Evolutionary conservation across 2,329 filamentous ascomycete species (phyloP).

Genomic region (Sclerotinia sclerotiorum): DNA sequence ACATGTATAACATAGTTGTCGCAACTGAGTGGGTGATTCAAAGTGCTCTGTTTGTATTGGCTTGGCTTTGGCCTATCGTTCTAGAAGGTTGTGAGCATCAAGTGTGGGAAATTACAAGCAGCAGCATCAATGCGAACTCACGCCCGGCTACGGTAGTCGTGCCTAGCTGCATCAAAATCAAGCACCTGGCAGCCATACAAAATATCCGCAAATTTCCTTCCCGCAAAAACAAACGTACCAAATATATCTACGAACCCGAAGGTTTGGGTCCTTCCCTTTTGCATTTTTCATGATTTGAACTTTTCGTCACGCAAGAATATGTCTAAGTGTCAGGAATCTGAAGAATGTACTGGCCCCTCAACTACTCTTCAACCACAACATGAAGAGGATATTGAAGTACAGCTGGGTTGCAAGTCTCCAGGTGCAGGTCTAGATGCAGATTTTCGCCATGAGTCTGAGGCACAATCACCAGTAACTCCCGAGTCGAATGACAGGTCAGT

Average conservation of each 20-base stretch:
- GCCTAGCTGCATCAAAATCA: slow-evolving; percentile 8
- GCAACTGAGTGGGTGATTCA: neutral
- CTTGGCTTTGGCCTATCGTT: slow-evolving; percentile 6
- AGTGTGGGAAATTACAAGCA: neutral
- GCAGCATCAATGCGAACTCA: neutral
- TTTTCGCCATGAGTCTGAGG: neutral
- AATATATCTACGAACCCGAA: neutral
- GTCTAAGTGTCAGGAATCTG: slow-evolving; percentile 6
- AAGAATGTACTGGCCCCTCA: neutral
- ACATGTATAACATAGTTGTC: neutral
- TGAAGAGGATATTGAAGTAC: neutral
- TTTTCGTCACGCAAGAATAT: slow-evolving; percentile 3
- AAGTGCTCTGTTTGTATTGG: neutral
- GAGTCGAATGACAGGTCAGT: slow-evolving; percentile 14
- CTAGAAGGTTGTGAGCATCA: neutral
- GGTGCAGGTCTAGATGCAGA: neutral
- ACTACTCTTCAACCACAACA: neutral
- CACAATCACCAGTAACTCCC: slow-evolving; percentile 6
- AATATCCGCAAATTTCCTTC: neutral
- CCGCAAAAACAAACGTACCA: neutral
- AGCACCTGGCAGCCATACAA: neutral
- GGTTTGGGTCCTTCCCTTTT: slow-evolving; percentile 1
- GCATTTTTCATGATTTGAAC: neutral
- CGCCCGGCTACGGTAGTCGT: neutral
- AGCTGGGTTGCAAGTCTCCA: neutral